Base-by-base conservation (phyloP, 495 filamentous ascomycete genomes). In the Penicillium coffeae region DNA sequence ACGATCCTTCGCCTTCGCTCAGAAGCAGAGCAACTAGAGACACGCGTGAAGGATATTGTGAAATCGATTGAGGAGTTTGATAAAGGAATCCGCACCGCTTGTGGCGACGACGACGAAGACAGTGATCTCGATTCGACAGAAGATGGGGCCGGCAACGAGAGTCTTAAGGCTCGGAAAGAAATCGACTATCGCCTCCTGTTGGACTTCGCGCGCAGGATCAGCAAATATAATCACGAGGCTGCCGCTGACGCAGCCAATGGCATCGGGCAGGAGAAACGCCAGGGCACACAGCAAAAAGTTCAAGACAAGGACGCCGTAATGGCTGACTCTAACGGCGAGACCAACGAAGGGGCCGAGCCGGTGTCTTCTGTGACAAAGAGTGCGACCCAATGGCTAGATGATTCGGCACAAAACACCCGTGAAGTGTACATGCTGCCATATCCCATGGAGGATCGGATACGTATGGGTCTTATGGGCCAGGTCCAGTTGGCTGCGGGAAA, bases 181-280 rank as follows among this genome's bases (percentile, higher is more conserved):
- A 66, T 76, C 5, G 73, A 76, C 18, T 76, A 74, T 49, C 61
- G 58, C 19, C 42, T 73, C 2, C 56, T 76, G 0, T 54, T 76
- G 19, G 69, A 73, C 32, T 76, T 76, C 45, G 73, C 73, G 13
- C 67, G 70, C 14, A 62, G 71, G 16, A 76, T 76, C 33, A 73
- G 71, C 62, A 74, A 73, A 49, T 75, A 74, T 45, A 76, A 76
- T 38, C 63, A 69, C 21, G 61, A 72, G 55, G 73, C 73, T 2
- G 73, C 71, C 34, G 66, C 69, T 8, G 71, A 76, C 52, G 73
- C 68, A n/a, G 66, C 61, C 18, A 58, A 58, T 9, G 64, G 66
- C 8, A 50, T 38, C 8, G 47, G 35, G 13, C 38, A 35, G 10
- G 42, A 39, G 19, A 55, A 62, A 35, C 39, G 52, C 14, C 51